phyloP scores from a whole-genome alignment of 192 early-diverging fungal genomes.

The Coemansia sp. region DNA sequence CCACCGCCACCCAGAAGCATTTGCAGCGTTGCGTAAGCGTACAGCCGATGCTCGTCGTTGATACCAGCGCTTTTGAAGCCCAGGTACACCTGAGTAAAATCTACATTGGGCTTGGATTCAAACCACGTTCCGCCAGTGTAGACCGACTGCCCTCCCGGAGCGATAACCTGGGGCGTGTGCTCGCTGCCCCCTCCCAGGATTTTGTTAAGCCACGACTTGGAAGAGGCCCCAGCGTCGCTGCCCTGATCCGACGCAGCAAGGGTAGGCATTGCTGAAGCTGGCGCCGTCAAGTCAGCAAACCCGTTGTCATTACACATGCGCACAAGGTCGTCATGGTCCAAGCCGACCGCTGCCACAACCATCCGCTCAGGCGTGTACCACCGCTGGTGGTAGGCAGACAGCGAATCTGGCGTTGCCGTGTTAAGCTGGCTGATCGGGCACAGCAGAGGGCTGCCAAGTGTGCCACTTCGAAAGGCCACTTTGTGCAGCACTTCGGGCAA shows the following conservation, averaged over 20 bases:
- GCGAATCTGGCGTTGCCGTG: conserved; percentile 62
- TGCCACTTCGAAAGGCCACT: conserved; percentile 73
- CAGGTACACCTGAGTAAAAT: conserved; percentile 84
- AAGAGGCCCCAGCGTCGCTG: conserved; percentile 18
- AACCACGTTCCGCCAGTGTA: conserved; percentile 85
- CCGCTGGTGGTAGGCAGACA: conserved; percentile 68
- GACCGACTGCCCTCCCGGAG: conserved; percentile 54
- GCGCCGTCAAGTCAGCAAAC: conserved; percentile 65
- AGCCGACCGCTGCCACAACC: conserved; percentile 83
- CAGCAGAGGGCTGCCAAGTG: conserved; percentile 77
- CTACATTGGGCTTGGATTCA: conserved; percentile 64
- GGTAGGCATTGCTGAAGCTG: conserved; percentile 7
- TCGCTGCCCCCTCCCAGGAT: conserved; percentile 16
- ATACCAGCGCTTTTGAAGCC: conserved; percentile 85
- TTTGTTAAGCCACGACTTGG: conserved; percentile 27
- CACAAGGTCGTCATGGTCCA: conserved; percentile 81
- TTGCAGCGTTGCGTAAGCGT: conserved; percentile 86
- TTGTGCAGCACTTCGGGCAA: conserved; percentile 87
- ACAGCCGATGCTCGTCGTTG: conserved; percentile 74
- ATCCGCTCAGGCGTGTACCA: conserved; percentile 94
- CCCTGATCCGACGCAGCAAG: neutral
- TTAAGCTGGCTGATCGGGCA: conserved; percentile 69
- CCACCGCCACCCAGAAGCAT: conserved; percentile 93
- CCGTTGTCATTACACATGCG: conserved; percentile 60
- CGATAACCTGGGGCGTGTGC: conserved; percentile 21